phyloP scores from a whole-genome alignment of 2,329 filamentous ascomycete genomes.

The Colletotrichum sp. region DNA sequence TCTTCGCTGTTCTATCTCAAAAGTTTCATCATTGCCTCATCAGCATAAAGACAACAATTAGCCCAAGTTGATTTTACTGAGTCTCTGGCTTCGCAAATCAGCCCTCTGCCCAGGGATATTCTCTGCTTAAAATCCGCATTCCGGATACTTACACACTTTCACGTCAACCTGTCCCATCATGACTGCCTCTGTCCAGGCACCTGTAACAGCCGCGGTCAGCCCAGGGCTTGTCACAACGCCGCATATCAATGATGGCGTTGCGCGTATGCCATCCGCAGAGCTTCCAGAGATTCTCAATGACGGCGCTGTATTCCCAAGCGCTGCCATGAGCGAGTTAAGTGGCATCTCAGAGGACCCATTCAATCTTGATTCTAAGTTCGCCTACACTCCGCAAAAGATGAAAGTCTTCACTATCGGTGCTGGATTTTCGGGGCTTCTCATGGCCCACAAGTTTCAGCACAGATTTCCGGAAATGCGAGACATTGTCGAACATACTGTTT shows the following conservation, averaged over 20 bases:
- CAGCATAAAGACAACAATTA: not conserved
- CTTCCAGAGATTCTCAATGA: not conserved
- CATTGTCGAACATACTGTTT: constrained; percentile 28
- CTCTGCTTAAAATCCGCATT: not conserved
- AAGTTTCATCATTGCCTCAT: not conserved
- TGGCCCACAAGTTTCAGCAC: constrained; percentile 39
- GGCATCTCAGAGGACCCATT: constrained; percentile 28
- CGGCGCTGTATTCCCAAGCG: not conserved
- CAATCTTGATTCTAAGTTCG: constrained; percentile 27
- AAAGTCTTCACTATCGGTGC: constrained; percentile 39
- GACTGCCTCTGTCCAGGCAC: constrained; percentile 10
- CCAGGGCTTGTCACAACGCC: not conserved
- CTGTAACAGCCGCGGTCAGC: not conserved
- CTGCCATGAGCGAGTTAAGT: not conserved
- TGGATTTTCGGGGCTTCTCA: constrained; percentile 36
- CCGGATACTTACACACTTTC: not conserved
- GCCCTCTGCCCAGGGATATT: not conserved
- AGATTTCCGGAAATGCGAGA: constrained; percentile 34
- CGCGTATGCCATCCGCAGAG: not conserved
- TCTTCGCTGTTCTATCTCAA: not conserved
- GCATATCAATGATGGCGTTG: not conserved
- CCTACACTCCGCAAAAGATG: constrained; percentile 33
- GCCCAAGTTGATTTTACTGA: not conserved
- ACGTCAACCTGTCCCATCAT: not conserved
- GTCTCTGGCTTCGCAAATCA: not conserved